Conservation (phyloP, 2,329 filamentous ascomycete genomes). For the Ilyonectria destructans region DNA sequence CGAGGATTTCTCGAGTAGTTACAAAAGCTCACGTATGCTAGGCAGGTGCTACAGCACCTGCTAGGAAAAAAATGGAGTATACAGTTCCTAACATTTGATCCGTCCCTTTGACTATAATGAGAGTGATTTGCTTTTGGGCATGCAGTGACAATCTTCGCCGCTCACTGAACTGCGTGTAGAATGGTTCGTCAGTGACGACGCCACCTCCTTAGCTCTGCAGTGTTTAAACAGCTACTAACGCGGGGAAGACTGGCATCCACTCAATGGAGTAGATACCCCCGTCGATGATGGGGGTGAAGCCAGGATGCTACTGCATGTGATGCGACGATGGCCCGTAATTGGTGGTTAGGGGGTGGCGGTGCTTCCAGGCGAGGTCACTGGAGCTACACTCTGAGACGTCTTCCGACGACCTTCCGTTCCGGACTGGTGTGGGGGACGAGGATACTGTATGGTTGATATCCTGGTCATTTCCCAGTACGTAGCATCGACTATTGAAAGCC, state of each 20-base stretch:
- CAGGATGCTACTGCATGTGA: not conserved
- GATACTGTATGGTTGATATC: not conserved
- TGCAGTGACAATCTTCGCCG: not conserved
- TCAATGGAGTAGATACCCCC: not conserved
- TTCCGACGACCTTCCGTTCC: not conserved
- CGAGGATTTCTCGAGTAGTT: conserved; percentile 46
- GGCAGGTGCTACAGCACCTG: conserved; percentile 46
- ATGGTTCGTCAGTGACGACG: not conserved
- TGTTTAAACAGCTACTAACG: not conserved
- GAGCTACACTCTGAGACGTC: not conserved
- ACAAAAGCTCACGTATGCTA: conserved; percentile 46
- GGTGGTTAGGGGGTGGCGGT: conserved; percentile 1
- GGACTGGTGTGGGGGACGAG: not conserved
- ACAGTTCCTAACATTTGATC: conserved; percentile 25
- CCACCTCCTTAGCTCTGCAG: not conserved
- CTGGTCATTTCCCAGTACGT: too few species aligned
- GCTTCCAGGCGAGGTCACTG: not conserved
- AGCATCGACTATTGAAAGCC: too few species aligned
- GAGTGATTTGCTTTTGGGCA: not conserved
- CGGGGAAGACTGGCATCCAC: not conserved
- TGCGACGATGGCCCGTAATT: not conserved
- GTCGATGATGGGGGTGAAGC: not conserved
- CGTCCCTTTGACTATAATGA: conserved; percentile 9
- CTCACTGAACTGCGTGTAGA: too few species aligned
- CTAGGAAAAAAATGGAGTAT: conserved; percentile 43